Base-by-base conservation (phyloP, 2,329 filamentous ascomycete species). In the Beauveria scarabaeidicola region DNA sequence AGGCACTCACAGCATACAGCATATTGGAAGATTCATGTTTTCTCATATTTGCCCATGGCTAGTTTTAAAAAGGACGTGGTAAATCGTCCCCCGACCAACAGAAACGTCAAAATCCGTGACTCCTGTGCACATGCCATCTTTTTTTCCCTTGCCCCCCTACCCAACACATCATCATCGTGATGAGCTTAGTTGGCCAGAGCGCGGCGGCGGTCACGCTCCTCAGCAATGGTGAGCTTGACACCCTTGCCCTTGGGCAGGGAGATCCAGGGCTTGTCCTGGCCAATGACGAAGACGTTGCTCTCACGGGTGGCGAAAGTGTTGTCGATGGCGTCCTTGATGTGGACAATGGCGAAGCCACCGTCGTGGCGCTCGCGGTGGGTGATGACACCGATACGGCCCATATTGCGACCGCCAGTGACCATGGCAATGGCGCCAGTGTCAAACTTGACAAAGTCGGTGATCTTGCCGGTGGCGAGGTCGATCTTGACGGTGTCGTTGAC, bases 401-500 rank as follows among this genome's bases (percentile, higher is more conserved):
- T 99, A 91, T 99, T 99, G 77, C 93, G 94, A 87, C 94, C 94
- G 88, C 94, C 94, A 71, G 94, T 99, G 75, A 89, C 89, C 93
- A 99, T 99, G 79, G 89, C 91, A 72, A 99, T 91, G 76, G 91
- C 89, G 80, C 93, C 94, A 75, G 92, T 97, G 79, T 99, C 94
- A 82, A 99, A 99, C 81, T 89, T 90, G 86, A 97, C 91, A 82
- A 89, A 97, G 81, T 99, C 94, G 71, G 84, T 80, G 82, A 99
- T 95, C 88, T 97, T 99, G 84, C 94, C 94, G 67, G 91, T 96
- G 73, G 89, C 81, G 62, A 99, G 84, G 75, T 99, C 90, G 72
- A 99, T 93, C 91, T 99, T 99, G 81, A 99, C 92, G 63, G 94
- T 97, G 84, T 99, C 94, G 86, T 99, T 97, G 84, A 99, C 94